Percentiles rank a stretch among this genome's conserved stretches.
Conservation (phyloP, 352 stramenopile species). For the Phytophthora pini region DNA sequence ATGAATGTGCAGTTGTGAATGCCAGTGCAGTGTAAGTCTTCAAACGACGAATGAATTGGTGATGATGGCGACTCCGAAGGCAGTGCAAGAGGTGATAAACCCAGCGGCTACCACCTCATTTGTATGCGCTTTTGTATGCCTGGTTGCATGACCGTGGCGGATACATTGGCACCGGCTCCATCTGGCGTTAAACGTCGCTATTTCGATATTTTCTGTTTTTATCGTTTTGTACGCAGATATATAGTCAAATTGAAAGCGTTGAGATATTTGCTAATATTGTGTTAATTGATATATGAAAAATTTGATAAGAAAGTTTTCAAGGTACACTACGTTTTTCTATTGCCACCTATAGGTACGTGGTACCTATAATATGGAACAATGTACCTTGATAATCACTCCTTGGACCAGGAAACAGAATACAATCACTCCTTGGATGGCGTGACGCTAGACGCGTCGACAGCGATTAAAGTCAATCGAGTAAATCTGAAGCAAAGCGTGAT, state of each 20-base stretch:
- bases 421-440: too few species aligned
- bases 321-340: slow-evolving; percentile 14
- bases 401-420: not conserved
- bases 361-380: not conserved
- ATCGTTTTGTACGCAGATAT: not conserved
- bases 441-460: too few species aligned
- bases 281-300: not conserved
- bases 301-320: not conserved
- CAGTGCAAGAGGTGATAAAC: not conserved
- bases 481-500: too few species aligned
- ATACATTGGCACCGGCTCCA: slow-evolving; percentile 15
- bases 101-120: not conserved
- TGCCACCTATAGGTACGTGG: not conserved
- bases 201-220: not conserved
- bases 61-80: slow-evolving; percentile 16
- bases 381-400: slow-evolving; percentile 3
- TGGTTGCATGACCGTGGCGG: not conserved
- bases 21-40: slow-evolving; percentile 5
- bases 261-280: slow-evolving; percentile 1
- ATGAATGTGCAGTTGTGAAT: not conserved
- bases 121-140: slow-evolving; percentile 1
- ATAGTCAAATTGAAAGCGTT: not conserved
- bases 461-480: too few species aligned
- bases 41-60: slow-evolving; percentile 22
- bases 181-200: slow-evolving; percentile 10